These are phyloP conservation scores for Annona squamosa DNA, from an alignment of 164 flowering plant species.

Conservation along the genomic window DNA sequence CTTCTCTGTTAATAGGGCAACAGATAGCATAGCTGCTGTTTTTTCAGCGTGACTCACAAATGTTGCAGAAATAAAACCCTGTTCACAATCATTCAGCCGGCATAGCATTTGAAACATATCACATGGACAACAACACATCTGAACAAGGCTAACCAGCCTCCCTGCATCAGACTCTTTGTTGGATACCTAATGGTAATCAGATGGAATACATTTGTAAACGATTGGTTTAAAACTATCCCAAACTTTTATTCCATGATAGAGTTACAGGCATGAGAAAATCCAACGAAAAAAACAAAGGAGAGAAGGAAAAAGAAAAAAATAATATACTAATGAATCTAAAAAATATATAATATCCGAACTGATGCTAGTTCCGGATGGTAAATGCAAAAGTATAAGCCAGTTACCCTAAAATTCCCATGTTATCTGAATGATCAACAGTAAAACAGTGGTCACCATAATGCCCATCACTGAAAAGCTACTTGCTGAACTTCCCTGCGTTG, in stretches of 20 bases:
- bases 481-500: slow-evolving; percentile 9
- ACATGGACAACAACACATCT: background rate
- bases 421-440: slow-evolving; percentile 10
- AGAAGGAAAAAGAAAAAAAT: background rate
- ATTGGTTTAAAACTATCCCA: background rate
- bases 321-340: background rate
- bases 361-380: background rate
- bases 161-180: background rate
- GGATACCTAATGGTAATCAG: background rate
- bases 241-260: slow-evolving; percentile 3
- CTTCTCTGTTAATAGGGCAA: background rate
- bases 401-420: slow-evolving; percentile 5
- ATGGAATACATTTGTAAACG: background rate
- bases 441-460: background rate
- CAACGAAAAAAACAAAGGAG: background rate
- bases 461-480: background rate
- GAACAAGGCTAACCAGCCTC: too few relatives aligned
- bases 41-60: too few relatives aligned
- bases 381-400: too few relatives aligned
- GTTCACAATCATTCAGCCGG: too few relatives aligned
- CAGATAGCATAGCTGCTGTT: too few relatives aligned
- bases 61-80: too few relatives aligned
- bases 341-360: too few relatives aligned
- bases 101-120: too few relatives aligned
- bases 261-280: background rate